Evolutionary conservation across 371 early-diverging fungal species (phyloP), one percentile per base, ranked within the genome.

Genomic region (Scutellospora calospora): DNA sequence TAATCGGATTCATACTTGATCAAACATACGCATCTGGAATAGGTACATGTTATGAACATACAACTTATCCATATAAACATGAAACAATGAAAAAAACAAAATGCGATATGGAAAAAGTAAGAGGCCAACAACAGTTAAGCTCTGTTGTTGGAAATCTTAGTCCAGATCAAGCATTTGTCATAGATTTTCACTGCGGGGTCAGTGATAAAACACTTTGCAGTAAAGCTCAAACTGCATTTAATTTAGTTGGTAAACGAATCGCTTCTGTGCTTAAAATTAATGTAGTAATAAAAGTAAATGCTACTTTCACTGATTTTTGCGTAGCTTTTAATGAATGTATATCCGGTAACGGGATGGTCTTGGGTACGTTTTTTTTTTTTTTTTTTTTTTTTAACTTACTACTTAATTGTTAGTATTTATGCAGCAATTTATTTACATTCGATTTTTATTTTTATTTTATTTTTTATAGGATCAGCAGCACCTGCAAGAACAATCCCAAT

Each of bases 271-370:
- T 91, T 31, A 75, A 75, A 5, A 82, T 93, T 45, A 82, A 83
- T 51, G 77, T 80, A 27, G 87, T 89, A 20, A 72, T 93, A 57
- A 75, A 33, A 25, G 88, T 91, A 27, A 87, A 88, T 83, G 91
- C 90, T 27, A 83, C 88, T 5, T 91, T 87, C 81, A 72, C 87
- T 18, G 82, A 85, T 5, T 91, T 91, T 82, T 93, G 93, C 52
- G 25, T 81, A 35, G 31, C 33, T 1, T 9, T 22, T 57, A 20
- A 57, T 29, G 14, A 25, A 29, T 62, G 63, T 27, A 1, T 31
- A 25, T 31, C 31, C 0, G 5, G 27, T 14, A 5, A 2, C 6
- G 29, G 14, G 3, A 14, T 62, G 9, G 12, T 62, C 31, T 31
- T 62, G n/a, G 63, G 63, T 57, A 57, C 16, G 60, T 60, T 4